These are phyloP conservation scores for Cyclotella sp. DNA, from an alignment of 108 stramenopile species.

Conservation along the genomic window DNA sequence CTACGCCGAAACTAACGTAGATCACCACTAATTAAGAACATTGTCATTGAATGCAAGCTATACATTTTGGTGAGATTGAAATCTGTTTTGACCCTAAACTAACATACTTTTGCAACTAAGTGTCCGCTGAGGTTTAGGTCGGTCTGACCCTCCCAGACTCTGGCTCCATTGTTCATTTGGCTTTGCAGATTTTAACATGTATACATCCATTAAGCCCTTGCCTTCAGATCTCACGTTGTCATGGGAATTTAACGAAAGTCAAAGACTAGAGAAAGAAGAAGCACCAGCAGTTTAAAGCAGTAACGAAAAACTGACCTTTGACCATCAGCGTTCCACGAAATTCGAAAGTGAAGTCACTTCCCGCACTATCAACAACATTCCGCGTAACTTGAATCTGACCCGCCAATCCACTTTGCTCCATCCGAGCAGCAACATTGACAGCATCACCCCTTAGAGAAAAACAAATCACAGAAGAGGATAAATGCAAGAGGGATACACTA, in stretches of 20 bases:
- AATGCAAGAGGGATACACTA: background rate
- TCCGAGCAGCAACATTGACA: constrained; percentile 60
- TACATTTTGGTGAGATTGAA: no score
- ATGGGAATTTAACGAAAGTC: no score
- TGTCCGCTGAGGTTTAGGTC: background rate
- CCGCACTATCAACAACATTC: constrained; percentile 42
- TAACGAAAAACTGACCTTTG: background rate
- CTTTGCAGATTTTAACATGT: constrained; percentile 48
- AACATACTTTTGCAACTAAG: background rate
- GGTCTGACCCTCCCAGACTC: background rate
- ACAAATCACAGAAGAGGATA: background rate
- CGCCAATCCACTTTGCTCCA: constrained; percentile 57
- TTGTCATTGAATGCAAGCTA: no score
- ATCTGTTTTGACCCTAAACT: no score
- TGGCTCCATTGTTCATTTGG: constrained; percentile 55
- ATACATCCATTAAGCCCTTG: constrained; percentile 14
- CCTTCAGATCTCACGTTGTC: background rate
- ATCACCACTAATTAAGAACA: no score
- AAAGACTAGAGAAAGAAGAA: no score
- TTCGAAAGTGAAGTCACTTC: constrained; percentile 22
- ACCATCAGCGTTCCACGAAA: constrained; percentile 9
- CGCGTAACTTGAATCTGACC: constrained; percentile 56
- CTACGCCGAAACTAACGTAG: no score
- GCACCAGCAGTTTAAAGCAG: no score
- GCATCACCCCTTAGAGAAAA: constrained; percentile 17